Evolutionary conservation across 495 filamentous ascomycete species (phyloP).

Genomic region (Sporormia fimetaria): DNA sequence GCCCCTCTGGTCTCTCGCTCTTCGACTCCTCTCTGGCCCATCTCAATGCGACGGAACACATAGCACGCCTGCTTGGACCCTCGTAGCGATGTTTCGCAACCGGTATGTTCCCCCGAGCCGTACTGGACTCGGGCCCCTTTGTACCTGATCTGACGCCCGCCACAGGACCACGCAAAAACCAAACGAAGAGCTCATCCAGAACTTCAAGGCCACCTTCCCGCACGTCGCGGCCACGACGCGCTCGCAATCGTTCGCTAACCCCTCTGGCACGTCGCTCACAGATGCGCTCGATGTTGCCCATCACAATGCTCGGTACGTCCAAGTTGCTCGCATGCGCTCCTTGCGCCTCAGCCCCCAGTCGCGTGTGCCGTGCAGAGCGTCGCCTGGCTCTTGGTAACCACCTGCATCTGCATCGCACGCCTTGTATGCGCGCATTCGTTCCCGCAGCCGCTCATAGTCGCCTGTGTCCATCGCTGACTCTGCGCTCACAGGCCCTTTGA

Average conservation of each 20-base stretch:
- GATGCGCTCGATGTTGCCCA: conserved; percentile 33
- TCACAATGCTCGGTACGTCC: conserved; percentile 29
- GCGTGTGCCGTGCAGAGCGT: conserved; percentile 9
- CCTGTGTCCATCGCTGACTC: too few species aligned
- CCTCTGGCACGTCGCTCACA: conserved; percentile 24
- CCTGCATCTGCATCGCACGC: too few species aligned
- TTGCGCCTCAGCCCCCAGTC: neutral
- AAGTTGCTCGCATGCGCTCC: conserved; percentile 2
- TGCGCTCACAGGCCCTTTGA: conserved; percentile 36
- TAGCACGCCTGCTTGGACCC: conserved; percentile 15
- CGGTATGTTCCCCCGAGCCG: conserved; percentile 23
- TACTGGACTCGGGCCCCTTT: neutral
- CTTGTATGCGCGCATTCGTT: neutral
- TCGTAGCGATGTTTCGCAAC: conserved; percentile 33
- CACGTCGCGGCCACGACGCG: conserved; percentile 41
- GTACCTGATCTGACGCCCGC: conserved; percentile 15
- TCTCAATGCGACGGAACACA: conserved; percentile 18
- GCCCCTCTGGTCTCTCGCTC: conserved; percentile 18
- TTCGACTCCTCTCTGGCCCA: conserved; percentile 13
- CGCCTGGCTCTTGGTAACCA: neutral
- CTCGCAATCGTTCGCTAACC: conserved; percentile 22
- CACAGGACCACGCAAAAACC: conserved; percentile 78
- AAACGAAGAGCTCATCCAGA: conserved; percentile 67
- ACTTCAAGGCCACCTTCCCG: conserved; percentile 71
- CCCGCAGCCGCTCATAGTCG: too few species aligned